A percentile compares a stretch with the other conserved stretches of the same genome.
Evolutionary conservation across 495 filamentous ascomycete species (phyloP).

Genomic region (Copromyces sp.): DNA sequence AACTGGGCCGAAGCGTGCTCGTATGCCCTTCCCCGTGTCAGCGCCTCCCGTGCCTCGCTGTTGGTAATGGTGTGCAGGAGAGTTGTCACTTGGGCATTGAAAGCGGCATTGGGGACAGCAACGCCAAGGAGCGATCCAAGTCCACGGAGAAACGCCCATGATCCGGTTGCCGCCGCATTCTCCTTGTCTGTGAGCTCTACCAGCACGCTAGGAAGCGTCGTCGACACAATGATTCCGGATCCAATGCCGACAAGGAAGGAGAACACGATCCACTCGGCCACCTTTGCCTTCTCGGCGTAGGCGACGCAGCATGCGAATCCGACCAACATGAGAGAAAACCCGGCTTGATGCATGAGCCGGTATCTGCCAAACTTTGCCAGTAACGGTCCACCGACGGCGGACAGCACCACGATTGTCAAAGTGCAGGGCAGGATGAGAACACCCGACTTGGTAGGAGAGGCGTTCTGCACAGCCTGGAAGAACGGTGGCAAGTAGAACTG

Average conservation of each 20-base stretch:
- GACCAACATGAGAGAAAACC: conserved; percentile 29
- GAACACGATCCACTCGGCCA: conserved; percentile 21
- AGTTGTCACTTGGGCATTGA: conserved; percentile 32
- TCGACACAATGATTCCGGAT: conserved; percentile 24
- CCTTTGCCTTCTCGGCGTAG: conserved; percentile 14
- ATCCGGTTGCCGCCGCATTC: conserved; percentile 30
- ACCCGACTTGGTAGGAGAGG: conserved; percentile 29
- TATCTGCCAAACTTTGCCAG: conserved; percentile 36
- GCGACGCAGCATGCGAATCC: conserved; percentile 33
- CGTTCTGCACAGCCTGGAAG: conserved; percentile 33
- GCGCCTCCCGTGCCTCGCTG: background rate
- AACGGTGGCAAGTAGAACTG: conserved; percentile 41
- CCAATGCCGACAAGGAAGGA: conserved; percentile 26
- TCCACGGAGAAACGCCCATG: conserved; percentile 36
- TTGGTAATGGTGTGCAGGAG: background rate
- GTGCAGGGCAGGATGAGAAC: conserved; percentile 37
- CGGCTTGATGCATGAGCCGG: conserved; percentile 30
- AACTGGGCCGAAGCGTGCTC: conserved; percentile 16
- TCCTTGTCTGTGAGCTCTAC: conserved; percentile 32
- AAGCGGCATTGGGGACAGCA: conserved; percentile 36
- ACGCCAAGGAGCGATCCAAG: conserved; percentile 41
- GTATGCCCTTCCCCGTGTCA: conserved; percentile 11
- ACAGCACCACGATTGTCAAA: conserved; percentile 24
- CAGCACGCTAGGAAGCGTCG: conserved; percentile 19
- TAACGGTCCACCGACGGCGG: conserved; percentile 28